phyloP scores from a whole-genome alignment of 2,329 filamentous ascomycete species.

The Cladosporium sphaerospermum region DNA sequence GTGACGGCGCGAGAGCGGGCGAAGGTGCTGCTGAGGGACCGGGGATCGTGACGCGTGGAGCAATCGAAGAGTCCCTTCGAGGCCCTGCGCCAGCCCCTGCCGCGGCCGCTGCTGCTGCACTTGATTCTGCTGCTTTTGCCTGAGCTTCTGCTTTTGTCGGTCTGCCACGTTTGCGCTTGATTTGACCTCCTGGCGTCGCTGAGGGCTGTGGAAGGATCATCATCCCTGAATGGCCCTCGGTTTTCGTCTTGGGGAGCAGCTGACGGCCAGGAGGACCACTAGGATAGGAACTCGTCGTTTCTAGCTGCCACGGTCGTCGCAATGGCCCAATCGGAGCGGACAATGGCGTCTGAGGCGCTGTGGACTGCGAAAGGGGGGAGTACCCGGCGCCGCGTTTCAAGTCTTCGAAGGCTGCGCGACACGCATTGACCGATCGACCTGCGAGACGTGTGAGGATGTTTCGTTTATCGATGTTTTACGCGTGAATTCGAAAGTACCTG shows the following conservation, averaged over 20 bases:
- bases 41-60: conserved; percentile 10
- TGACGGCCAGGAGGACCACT: conserved; percentile 32
- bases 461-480: conserved; percentile 4
- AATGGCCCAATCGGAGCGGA: conserved; percentile 19
- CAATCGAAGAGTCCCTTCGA: conserved; percentile 34
- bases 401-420: conserved; percentile 26
- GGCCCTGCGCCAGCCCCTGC: conserved; percentile 28
- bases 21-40: conserved; percentile 5
- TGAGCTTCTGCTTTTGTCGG: conserved; percentile 44
- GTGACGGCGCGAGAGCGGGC: neutral
- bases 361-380: conserved; percentile 16
- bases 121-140: conserved; percentile 34
- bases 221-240: conserved; percentile 5
- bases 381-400: conserved; percentile 16
- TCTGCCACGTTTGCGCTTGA: conserved; percentile 43
- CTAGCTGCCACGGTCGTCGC: conserved; percentile 26
- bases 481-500: conserved; percentile 32
- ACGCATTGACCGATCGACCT: conserved; percentile 32
- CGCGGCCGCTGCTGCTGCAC: conserved; percentile 16
- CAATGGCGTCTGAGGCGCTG: conserved; percentile 22
- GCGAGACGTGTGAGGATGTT: conserved; percentile 8
- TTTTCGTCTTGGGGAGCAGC: conserved; percentile 40
- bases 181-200: conserved; percentile 17
- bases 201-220: conserved; percentile 16
- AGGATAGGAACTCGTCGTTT: conserved; percentile 20